Evolutionary conservation across 257 asterid genomes (phyloP).

Genomic region (Mitragyna speciosa): DNA sequence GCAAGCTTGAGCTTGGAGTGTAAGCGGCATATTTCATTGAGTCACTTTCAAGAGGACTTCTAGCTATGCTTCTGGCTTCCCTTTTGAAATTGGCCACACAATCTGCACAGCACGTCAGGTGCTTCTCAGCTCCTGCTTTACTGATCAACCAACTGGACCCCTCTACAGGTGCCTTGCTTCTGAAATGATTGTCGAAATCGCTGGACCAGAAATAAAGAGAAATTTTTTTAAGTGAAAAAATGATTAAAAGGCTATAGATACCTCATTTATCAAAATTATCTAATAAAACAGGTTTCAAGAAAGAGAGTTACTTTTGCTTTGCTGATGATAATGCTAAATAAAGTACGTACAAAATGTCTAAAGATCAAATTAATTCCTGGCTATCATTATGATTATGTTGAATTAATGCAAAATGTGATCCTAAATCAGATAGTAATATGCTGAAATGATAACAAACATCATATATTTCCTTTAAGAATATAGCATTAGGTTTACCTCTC

Average conservation of each 20-base stretch:
- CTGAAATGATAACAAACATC: background rate
- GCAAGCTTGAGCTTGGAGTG: constrained; percentile 57
- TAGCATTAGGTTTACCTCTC: constrained; percentile 43
- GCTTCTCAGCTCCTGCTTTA: constrained; percentile 52
- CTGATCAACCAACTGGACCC: constrained; percentile 40
- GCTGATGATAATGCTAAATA: background rate
- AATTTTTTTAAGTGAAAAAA: background rate
- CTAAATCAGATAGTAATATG: too few relatives aligned
- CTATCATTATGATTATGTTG: background rate
- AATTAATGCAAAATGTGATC: too few relatives aligned
- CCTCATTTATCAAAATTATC: background rate
- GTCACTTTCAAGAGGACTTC: constrained; percentile 26
- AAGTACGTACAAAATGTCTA: background rate
- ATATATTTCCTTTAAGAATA: background rate
- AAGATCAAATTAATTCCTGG: background rate
- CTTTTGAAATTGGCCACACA: constrained; percentile 60
- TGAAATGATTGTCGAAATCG: constrained; percentile 42
- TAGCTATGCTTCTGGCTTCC: constrained; percentile 53
- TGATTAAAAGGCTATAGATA: background rate
- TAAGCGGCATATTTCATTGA: constrained; percentile 18
- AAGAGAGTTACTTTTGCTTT: constrained; percentile 9
- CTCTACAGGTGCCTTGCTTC: constrained; percentile 45
- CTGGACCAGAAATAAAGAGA: constrained; percentile 22
- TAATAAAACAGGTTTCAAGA: background rate
- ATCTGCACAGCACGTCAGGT: constrained; percentile 71